Percentiles rank a stretch among this genome's conserved stretches.
Conservation (phyloP, 352 stramenopile species). For the Globisporangium parvum region DNA sequence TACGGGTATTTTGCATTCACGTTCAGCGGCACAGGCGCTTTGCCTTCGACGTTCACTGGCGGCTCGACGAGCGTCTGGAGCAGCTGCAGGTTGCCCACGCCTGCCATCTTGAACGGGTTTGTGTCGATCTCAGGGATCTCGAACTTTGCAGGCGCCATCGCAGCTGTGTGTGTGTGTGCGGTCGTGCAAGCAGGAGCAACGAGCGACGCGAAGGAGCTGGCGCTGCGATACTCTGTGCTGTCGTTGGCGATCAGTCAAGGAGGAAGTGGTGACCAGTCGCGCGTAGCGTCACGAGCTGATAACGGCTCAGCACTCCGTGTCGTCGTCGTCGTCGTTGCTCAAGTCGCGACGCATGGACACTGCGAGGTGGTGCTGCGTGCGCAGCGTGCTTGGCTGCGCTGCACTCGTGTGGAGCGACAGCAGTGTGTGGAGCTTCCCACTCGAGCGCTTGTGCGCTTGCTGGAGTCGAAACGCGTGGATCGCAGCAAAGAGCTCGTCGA, state of each 20-base stretch:
- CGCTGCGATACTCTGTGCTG: too few species aligned
- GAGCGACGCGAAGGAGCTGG: too few species aligned
- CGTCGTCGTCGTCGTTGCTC: not conserved
- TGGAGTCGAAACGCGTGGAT: slow-evolving; percentile 26
- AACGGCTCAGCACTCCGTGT: not conserved
- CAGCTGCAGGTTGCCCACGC: slow-evolving; percentile 67
- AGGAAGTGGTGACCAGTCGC: too few species aligned
- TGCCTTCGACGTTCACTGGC: slow-evolving; percentile 27
- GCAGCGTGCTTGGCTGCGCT: not conserved
- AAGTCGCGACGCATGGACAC: not conserved
- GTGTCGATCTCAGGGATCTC: slow-evolving; percentile 76
- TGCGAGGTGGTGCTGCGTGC: not conserved
- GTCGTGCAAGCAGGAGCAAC: not conserved
- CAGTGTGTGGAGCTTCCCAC: slow-evolving; percentile 26
- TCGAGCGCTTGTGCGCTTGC: slow-evolving; percentile 21
- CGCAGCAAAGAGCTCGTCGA: slow-evolving; percentile 35
- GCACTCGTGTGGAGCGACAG: slow-evolving; percentile 8
- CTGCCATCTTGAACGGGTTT: slow-evolving; percentile 84
- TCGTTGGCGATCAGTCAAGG: too few species aligned
- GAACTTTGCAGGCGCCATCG: slow-evolving; percentile 37
- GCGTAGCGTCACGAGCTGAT: too few species aligned
- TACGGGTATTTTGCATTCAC: slow-evolving; percentile 79
- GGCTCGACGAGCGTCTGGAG: slow-evolving; percentile 66
- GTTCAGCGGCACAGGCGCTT: slow-evolving; percentile 38
- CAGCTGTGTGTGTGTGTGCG: not conserved